phyloP scores from a whole-genome alignment of 495 filamentous ascomycete species.

The Penicillium tannophilum region DNA sequence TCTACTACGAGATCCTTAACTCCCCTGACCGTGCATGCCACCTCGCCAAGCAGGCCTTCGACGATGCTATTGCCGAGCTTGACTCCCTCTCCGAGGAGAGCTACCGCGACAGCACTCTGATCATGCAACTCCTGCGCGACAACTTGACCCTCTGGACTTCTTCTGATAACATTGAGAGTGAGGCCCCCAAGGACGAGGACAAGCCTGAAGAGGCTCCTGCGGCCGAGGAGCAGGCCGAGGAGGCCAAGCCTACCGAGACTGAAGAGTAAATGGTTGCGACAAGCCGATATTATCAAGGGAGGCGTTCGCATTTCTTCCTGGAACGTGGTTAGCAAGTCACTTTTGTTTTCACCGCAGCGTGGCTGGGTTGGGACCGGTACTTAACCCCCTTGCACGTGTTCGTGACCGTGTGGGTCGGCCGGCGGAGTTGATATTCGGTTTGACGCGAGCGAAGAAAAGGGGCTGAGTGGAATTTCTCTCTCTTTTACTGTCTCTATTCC shows the following conservation, averaged over 20 bases:
- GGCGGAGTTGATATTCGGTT: slow-evolving; percentile 55
- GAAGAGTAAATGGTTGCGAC: slow-evolving; percentile 26
- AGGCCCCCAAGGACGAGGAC: slow-evolving; percentile 70
- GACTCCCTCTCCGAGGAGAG: slow-evolving; percentile 98
- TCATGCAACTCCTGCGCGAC: slow-evolving; percentile 99
- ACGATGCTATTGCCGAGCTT: slow-evolving; percentile 98
- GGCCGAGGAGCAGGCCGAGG: slow-evolving; percentile 48
- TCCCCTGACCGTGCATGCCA: slow-evolving; percentile 98
- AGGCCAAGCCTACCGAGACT: slow-evolving; percentile 45
- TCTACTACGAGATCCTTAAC: slow-evolving; percentile 99
- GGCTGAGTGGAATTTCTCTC: slow-evolving; percentile 53
- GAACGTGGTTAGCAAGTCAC: slow-evolving; percentile 44
- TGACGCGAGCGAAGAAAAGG: slow-evolving; percentile 48
- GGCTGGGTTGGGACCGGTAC: slow-evolving; percentile 45
- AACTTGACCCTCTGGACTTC: slow-evolving; percentile 99
- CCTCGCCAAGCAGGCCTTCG: slow-evolving; percentile 98
- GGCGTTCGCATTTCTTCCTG: slow-evolving; percentile 45
- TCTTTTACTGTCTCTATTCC: slow-evolving; percentile 54
- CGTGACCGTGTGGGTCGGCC: slow-evolving; percentile 46
- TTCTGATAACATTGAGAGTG: slow-evolving; percentile 84
- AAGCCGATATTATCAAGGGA: slow-evolving; percentile 29
- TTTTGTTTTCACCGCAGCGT: slow-evolving; percentile 44
- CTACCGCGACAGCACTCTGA: slow-evolving; percentile 99
- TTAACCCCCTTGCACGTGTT: slow-evolving; percentile 40
- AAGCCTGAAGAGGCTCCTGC: slow-evolving; percentile 53